A percentile compares a stretch with the other conserved stretches of the same genome.
Evolutionary conservation across 768 basidiomycete genomes (phyloP).

Genomic region (Mycena capillaripes): DNA sequence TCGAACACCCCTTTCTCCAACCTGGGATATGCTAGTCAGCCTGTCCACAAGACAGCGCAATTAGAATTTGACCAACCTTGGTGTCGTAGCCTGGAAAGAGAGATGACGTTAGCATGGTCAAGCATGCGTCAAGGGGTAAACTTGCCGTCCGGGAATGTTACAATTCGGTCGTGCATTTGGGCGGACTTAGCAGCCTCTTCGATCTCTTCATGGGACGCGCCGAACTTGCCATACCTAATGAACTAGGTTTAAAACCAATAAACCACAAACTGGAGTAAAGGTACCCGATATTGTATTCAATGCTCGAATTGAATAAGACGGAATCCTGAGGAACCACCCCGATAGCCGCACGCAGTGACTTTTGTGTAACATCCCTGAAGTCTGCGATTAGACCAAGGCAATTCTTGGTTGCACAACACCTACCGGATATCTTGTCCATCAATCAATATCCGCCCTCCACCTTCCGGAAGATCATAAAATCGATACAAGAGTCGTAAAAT

Average conservation of each 20-base stretch:
- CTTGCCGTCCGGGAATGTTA: slow-evolving; percentile 82
- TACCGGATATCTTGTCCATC: slow-evolving; percentile 87
- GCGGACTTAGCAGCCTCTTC: slow-evolving; percentile 85
- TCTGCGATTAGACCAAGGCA: slow-evolving; percentile 6
- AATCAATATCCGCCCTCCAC: slow-evolving; percentile 84
- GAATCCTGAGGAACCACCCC: slow-evolving; percentile 94
- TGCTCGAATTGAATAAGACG: slow-evolving; percentile 79
- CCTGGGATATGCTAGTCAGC: slow-evolving; percentile 9
- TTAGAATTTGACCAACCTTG: slow-evolving; percentile 57
- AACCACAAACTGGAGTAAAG: slow-evolving; percentile 33
- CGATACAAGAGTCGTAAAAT: slow-evolving; percentile 90
- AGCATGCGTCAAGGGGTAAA: background rate
- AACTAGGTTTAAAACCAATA: slow-evolving; percentile 11
- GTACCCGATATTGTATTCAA: slow-evolving; percentile 81
- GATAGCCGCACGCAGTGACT: slow-evolving; percentile 82
- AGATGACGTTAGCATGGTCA: slow-evolving; percentile 11
- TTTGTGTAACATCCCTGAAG: slow-evolving; percentile 82
- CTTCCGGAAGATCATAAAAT: slow-evolving; percentile 90
- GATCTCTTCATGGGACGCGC: slow-evolving; percentile 78
- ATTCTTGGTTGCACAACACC: background rate
- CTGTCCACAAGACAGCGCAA: background rate
- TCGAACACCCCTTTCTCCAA: slow-evolving; percentile 89
- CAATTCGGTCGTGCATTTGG: slow-evolving; percentile 89
- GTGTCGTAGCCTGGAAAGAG: slow-evolving; percentile 74
- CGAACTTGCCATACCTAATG: slow-evolving; percentile 83